Conservation (phyloP, 106 monocot species). For the Dendrobium catenatum region DNA sequence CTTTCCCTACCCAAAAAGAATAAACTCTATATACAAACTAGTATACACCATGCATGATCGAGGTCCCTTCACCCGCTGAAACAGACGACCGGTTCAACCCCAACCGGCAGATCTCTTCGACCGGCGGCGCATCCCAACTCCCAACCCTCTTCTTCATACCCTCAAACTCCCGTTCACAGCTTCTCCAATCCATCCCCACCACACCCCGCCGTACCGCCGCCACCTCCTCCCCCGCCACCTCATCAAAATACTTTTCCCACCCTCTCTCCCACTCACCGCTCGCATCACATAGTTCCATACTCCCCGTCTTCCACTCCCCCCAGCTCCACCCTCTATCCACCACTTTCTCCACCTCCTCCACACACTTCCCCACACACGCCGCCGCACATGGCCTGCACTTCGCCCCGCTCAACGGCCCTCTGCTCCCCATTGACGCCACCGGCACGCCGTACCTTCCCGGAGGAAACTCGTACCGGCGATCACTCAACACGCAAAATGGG, state of each 20-base stretch:
- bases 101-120: conserved; percentile 34
- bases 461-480: conserved; percentile 44
- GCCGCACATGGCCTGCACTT: conserved; percentile 82
- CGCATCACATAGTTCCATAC: conserved; percentile 60
- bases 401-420: conserved; percentile 72
- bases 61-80: not conserved
- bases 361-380: conserved; percentile 44
- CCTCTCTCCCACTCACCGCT: conserved; percentile 42
- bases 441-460: conserved; percentile 55
- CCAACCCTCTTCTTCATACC: conserved; percentile 20
- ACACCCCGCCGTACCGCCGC: conserved; percentile 26
- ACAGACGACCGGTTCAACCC: conserved; percentile 13
- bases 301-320: conserved; percentile 62
- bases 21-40: no score
- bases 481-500: conserved; percentile 53
- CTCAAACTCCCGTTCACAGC: conserved; percentile 30
- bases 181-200: conserved; percentile 11
- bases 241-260: conserved; percentile 62
- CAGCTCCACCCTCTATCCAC: conserved; percentile 45
- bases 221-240: conserved; percentile 37
- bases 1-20: no score
- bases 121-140: conserved; percentile 54
- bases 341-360: not conserved
- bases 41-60: no score
- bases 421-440: conserved; percentile 64